Evolutionary conservation across 306 rosid genomes (phyloP).

Genomic region (Cicer chorassanicum): DNA sequence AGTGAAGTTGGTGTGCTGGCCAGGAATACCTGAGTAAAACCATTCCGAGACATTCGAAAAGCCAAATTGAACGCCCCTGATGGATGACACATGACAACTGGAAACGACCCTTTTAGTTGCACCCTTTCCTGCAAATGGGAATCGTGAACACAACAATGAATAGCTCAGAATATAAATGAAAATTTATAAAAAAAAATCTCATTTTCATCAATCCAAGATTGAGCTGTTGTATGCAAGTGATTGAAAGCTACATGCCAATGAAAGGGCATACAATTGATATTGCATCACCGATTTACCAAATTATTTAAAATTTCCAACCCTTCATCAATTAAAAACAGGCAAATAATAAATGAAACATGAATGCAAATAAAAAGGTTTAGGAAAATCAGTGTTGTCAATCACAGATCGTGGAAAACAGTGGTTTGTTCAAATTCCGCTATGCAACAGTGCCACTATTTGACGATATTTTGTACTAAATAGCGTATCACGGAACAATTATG

Average conservation of each 20-base stretch:
- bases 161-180: conserved; percentile 24
- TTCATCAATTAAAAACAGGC: conserved; percentile 5
- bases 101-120: conserved; percentile 70
- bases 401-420: too few relatives aligned
- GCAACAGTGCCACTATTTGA: too few relatives aligned
- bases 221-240: conserved; percentile 6
- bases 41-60: conserved; percentile 67
- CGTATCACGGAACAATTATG: too few relatives aligned
- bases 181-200: not conserved
- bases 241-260: conserved; percentile 14
- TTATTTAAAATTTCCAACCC: conserved; percentile 22
- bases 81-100: conserved; percentile 68
- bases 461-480: too few relatives aligned
- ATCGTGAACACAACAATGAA: conserved; percentile 35
- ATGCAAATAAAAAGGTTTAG: conserved; percentile 20
- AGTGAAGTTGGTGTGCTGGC: conserved; percentile 33
- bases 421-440: too few relatives aligned
- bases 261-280: conserved; percentile 26
- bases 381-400: too few relatives aligned
- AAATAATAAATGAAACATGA: conserved; percentile 7
- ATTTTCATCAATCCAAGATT: not conserved
- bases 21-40: conserved; percentile 69
- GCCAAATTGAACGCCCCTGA: conserved; percentile 72
- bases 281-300: not conserved
- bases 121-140: conserved; percentile 67